phyloP scores from a whole-genome alignment of 495 filamentous ascomycete species.

The Penicillium herquei region DNA sequence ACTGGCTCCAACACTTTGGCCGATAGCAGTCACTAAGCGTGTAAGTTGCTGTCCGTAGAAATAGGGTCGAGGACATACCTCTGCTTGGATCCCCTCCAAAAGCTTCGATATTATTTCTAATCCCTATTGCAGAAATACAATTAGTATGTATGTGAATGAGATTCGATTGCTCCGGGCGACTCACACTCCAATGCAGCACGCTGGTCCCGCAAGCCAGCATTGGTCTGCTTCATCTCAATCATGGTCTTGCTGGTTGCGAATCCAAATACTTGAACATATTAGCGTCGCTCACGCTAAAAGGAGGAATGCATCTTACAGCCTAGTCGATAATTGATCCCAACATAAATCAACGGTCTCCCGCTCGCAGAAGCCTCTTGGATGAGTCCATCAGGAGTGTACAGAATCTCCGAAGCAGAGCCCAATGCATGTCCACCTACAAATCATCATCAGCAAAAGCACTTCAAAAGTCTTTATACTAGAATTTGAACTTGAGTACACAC shows the following conservation, averaged over 20 bases:
- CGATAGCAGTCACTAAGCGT: constrained; percentile 22
- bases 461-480: not conserved
- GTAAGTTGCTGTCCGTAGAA: not conserved
- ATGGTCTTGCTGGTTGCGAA: constrained; percentile 24
- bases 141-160: not conserved
- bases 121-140: constrained; percentile 14
- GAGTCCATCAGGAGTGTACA: constrained; percentile 39
- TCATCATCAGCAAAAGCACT: constrained; percentile 2
- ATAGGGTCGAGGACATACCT: constrained; percentile 8
- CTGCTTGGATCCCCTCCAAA: constrained; percentile 33
- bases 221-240: constrained; percentile 17
- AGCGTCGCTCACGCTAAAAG: not conserved
- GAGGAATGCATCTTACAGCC: constrained; percentile 12
- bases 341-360: constrained; percentile 36
- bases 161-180: not conserved
- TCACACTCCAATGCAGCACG: constrained; percentile 29
- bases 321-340: constrained; percentile 45
- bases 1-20: constrained; percentile 32
- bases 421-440: constrained; percentile 34
- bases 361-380: constrained; percentile 33
- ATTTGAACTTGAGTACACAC: not conserved
- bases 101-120: constrained; percentile 28
- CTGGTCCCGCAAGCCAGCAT: constrained; percentile 29
- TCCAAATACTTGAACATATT: constrained; percentile 15
- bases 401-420: constrained; percentile 33